Conservation (phyloP, 768 basidiomycete species). For the Termitomyces titanicus region DNA sequence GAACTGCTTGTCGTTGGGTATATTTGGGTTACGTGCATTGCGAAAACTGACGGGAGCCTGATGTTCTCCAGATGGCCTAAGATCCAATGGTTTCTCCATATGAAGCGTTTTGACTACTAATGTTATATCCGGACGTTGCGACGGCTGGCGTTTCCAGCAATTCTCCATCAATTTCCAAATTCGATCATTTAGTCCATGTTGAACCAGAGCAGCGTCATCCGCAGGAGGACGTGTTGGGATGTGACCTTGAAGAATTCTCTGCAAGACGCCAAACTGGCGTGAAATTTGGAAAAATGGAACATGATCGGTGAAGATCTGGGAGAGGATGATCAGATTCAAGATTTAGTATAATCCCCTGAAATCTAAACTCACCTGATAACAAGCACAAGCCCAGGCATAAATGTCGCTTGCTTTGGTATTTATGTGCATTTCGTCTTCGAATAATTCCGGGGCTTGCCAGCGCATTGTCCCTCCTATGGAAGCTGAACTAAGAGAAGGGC, state of each 20-base stretch:
- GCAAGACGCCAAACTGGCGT: constrained; percentile 13
- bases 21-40: background rate
- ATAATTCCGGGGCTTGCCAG: constrained; percentile 27
- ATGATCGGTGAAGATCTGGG: constrained; percentile 22
- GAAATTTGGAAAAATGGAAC: constrained; percentile 17
- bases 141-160: constrained; percentile 20
- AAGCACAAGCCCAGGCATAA: constrained; percentile 24
- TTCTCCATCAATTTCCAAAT: constrained; percentile 21
- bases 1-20: background rate
- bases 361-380: constrained; percentile 21
- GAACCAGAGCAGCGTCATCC: background rate
- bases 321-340: background rate
- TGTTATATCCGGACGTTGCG: constrained; percentile 13
- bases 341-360: too few relatives aligned
- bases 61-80: background rate
- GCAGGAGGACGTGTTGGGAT: constrained; percentile 16
- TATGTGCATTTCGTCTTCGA: constrained; percentile 1
- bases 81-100: background rate
- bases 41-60: background rate
- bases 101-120: background rate
- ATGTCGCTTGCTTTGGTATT: constrained; percentile 22
- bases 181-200: constrained; percentile 14
- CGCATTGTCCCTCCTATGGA: constrained; percentile 17
- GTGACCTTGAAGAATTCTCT: constrained; percentile 13
- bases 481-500: constrained; percentile 12